phyloP scores from a whole-genome alignment of 2,329 filamentous ascomycete genomes.

The Beauveria sp. region DNA sequence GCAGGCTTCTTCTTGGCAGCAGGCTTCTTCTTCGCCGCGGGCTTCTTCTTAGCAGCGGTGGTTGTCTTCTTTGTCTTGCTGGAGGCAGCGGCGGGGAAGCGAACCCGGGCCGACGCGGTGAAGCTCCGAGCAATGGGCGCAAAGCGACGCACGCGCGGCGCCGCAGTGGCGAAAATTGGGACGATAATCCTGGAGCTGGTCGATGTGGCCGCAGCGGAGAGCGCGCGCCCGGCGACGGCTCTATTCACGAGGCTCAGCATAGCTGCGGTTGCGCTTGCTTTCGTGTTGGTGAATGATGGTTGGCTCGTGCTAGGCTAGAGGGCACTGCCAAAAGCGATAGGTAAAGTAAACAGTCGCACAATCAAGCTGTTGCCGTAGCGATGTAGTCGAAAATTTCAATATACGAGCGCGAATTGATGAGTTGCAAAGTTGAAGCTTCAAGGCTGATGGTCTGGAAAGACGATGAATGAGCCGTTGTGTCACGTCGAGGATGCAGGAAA shows the following conservation, averaged over 20 bases:
- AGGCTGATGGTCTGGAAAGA: neutral
- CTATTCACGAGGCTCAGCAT: constrained; percentile 38
- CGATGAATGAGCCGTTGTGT: neutral
- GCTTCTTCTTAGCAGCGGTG: constrained; percentile 20
- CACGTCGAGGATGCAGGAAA: constrained; percentile 4
- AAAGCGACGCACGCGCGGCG: constrained; percentile 16
- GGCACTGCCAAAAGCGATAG: neutral
- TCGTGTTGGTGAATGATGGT: neutral
- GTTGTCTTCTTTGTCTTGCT: constrained; percentile 19
- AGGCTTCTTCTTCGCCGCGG: constrained; percentile 24
- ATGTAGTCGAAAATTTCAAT: neutral
- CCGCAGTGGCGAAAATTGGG: constrained; percentile 13
- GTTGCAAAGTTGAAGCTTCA: no score
- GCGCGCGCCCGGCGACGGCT: constrained; percentile 28
- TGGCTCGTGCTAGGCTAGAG: neutral
- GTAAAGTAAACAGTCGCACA: constrained; percentile 2
- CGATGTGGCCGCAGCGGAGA: constrained; percentile 15
- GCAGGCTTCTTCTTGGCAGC: constrained; percentile 29
- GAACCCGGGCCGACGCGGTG: constrained; percentile 22
- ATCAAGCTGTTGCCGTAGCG: neutral
- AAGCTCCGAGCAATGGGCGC: constrained; percentile 23
- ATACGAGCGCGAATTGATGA: neutral
- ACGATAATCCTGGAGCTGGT: constrained; percentile 17
- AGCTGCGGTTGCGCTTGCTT: neutral
- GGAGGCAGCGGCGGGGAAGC: constrained; percentile 16